phyloP scores from a whole-genome alignment of 140 eudicot species.

The Anethum foeniculum region DNA sequence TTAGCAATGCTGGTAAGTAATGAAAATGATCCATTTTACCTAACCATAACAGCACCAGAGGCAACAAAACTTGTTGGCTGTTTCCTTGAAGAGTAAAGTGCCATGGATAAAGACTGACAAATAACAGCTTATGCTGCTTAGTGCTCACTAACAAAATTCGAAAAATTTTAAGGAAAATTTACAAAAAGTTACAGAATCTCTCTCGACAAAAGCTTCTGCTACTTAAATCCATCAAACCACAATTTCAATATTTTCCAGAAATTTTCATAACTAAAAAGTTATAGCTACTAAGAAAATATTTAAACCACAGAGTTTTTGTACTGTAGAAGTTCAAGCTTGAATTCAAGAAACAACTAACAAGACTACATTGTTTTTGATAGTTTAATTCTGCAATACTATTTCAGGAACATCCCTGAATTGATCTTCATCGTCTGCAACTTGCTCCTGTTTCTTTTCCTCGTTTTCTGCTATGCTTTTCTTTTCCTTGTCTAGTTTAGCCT shows the following conservation, averaged over 20 bases:
- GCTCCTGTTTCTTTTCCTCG: not conserved
- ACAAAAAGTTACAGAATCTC: not conserved
- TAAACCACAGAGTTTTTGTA: no score
- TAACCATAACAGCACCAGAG: no score
- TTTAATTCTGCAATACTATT: not conserved
- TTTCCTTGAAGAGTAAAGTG: no score
- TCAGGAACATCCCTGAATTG: not conserved
- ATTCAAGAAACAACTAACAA: not conserved
- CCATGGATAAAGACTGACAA: no score
- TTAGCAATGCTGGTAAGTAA: no score
- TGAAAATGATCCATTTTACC: no score
- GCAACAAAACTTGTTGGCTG: no score
- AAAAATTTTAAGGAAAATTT: no score
- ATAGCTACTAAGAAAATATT: no score
- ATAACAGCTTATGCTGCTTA: no score
- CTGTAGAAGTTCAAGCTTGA: no score
- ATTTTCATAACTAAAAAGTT: not conserved
- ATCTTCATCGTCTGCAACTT: not conserved
- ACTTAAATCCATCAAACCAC: not conserved
- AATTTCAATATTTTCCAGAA: not conserved
- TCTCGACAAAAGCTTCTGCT: not conserved
- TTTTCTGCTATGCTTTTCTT: conserved; percentile 12
- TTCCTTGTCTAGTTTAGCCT: conserved; percentile 19
- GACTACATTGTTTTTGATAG: not conserved
- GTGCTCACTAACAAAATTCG: no score